Conservation (phyloP, 164 flowering plant genomes). For the Chimonanthus salicifolius region DNA sequence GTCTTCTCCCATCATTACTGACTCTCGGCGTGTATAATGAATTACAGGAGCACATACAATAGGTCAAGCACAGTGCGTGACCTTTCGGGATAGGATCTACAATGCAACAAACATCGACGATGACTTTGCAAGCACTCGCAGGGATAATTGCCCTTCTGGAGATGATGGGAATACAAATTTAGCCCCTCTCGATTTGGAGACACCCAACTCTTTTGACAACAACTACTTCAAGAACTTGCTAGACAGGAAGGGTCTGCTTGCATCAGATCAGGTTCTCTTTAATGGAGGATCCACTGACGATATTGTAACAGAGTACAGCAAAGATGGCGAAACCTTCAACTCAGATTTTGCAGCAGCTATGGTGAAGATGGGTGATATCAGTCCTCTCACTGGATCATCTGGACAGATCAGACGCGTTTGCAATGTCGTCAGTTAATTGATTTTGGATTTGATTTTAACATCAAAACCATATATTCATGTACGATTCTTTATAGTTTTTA, state of each 20-base stretch:
- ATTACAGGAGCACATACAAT: slow-evolving; percentile 38
- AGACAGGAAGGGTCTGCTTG: slow-evolving; percentile 11
- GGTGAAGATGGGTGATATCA: neutral
- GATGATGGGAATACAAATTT: slow-evolving; percentile 20
- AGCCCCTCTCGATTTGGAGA: slow-evolving; percentile 47
- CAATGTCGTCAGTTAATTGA: neutral
- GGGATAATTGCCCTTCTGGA: slow-evolving; percentile 25
- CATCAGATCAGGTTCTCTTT: slow-evolving; percentile 4
- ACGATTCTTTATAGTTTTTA: no score
- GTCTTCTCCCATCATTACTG: no score
- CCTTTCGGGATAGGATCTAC: slow-evolving; percentile 30
- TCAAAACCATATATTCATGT: no score
- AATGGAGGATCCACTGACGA: neutral
- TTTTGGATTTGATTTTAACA: no score
- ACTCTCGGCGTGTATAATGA: neutral
- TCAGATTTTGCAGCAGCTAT: neutral
- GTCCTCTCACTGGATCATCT: neutral
- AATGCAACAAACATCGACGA: slow-evolving; percentile 38
- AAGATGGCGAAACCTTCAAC: neutral
- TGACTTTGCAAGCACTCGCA: slow-evolving; percentile 30
- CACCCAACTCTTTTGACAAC: slow-evolving; percentile 39
- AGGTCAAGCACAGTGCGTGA: slow-evolving; percentile 29
- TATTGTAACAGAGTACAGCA: neutral
- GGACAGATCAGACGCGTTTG: neutral
- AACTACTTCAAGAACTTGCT: slow-evolving; percentile 44